Percentiles rank a stretch among this genome's conserved stretches.
Evolutionary conservation across 208 protist genomes (phyloP).

Genomic region (Leishmania braziliensis): DNA sequence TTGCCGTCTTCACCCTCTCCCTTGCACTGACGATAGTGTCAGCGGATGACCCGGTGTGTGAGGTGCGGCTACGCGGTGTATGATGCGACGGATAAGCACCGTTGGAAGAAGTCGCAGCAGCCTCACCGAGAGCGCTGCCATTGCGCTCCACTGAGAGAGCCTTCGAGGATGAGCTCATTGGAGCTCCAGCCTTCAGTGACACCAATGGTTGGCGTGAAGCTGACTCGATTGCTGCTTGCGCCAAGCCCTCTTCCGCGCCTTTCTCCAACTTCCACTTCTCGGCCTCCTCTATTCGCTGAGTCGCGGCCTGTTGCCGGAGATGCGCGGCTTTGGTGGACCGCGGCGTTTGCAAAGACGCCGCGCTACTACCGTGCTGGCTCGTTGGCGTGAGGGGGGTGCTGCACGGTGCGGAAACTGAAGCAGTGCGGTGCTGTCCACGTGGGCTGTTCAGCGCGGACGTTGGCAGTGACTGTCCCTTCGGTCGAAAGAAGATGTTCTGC

Average conservation of each 20-base stretch:
- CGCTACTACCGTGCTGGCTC: neutral
- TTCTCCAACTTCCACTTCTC: neutral
- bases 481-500: conserved; percentile 20
- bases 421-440: neutral
- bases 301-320: conserved; percentile 19
- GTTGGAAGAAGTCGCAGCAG: neutral
- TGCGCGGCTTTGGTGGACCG: conserved; percentile 32
- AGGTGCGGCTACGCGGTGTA: neutral
- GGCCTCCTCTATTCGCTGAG: conserved; percentile 17
- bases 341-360: neutral
- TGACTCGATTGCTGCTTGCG: neutral
- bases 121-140: neutral
- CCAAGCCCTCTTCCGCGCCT: neutral
- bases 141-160: neutral
- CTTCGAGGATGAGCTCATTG: neutral
- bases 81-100: neutral
- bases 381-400: neutral
- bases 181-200: neutral
- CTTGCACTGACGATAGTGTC: neutral
- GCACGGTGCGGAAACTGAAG: neutral
- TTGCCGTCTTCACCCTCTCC: too few relatives aligned
- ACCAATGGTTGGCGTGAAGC: neutral
- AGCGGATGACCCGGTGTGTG: neutral
- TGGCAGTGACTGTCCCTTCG: neutral
- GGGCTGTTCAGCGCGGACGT: neutral